Base-by-base conservation (phyloP, 768 basidiomycete species). In the Daedaleopsis sinensis region DNA sequence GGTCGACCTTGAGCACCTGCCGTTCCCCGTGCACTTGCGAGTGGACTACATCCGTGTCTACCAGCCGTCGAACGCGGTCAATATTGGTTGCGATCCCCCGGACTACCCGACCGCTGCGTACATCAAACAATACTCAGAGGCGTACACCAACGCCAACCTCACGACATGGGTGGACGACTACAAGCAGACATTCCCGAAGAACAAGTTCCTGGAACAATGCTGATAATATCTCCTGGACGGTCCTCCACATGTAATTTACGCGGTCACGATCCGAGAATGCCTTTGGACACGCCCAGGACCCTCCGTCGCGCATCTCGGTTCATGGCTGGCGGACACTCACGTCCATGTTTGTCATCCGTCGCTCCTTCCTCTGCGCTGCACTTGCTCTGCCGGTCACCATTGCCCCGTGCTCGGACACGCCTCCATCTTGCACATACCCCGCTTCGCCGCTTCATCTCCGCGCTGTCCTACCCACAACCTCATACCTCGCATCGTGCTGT, bases 1-100 rank as follows among this genome's bases (percentile, higher is more conserved):
- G 5, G 85, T 95, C 53, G 89, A 97, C 75, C 79, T 92, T 52
- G 74, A 82, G 18, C 79, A 89, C 60, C 77, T 96, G 21, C 77
- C 75, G 18, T 94, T 93, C 76, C 94, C 94, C 9, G 70, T 75
- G 58, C 72, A 78, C 72, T 88, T 97, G 91, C 79, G 77, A 51
- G 79, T 96, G 44, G 93, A 97, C 71, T 97, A 89, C 77, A 85
- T 98, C 57, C 85, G 96, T 23, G 91, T 98, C 9, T 98, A 97
- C 74, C 96, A 97, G 71, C 85, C 85, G 3, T 77, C 81, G 68
- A 73, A 84, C 63, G 71, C 80, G 35, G 79, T 85, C 59, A 96
- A 94, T 71, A 80, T 93, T 54, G 94, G 95, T 16, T 98, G 95
- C 70, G 88, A 91, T 70, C 95, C 95, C 13, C 69, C 75, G 48